Conservation (phyloP, 371 early-diverging fungal species). For the Lichtheimia ramosa region DNA sequence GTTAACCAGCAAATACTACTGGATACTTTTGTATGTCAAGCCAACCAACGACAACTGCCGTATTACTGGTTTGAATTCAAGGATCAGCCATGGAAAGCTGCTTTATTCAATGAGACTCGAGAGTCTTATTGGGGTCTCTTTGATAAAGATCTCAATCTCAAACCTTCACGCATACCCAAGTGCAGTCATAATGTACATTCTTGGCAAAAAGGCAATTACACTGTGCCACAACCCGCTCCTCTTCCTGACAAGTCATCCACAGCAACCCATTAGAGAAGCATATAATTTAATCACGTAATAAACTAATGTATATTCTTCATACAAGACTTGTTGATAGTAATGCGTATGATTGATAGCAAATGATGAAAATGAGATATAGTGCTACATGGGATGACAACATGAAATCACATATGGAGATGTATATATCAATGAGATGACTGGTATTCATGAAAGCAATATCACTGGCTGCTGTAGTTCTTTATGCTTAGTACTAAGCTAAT, state of each 20-base stretch:
- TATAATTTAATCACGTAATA: too few relatives aligned
- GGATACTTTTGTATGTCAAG: conserved; percentile 56
- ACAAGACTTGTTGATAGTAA: too few relatives aligned
- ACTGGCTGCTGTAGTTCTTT: too few relatives aligned
- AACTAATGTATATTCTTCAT: too few relatives aligned
- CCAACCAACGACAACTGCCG: conserved; percentile 50
- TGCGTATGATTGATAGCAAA: too few relatives aligned
- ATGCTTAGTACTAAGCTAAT: too few relatives aligned
- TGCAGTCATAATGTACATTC: conserved; percentile 22
- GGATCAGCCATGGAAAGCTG: conserved; percentile 67
- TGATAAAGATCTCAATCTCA: conserved; percentile 41
- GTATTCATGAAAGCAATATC: too few relatives aligned
- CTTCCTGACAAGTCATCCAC: not conserved
- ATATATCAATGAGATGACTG: too few relatives aligned
- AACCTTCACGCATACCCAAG: conserved; percentile 39
- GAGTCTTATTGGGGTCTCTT: conserved; percentile 68
- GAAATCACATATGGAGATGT: too few relatives aligned
- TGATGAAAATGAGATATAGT: too few relatives aligned
- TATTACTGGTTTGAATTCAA: conserved; percentile 70
- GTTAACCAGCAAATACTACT: conserved; percentile 52
- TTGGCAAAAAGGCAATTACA: conserved; percentile 20
- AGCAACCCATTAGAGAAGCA: too few relatives aligned
- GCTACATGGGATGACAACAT: too few relatives aligned
- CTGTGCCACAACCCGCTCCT: conserved; percentile 19
- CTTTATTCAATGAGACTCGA: conserved; percentile 48